Evolutionary conservation across 176 grass and related monocot species (phyloP), one percentile per base, ranked within the genome.

Genomic region (Oryza punctata): DNA sequence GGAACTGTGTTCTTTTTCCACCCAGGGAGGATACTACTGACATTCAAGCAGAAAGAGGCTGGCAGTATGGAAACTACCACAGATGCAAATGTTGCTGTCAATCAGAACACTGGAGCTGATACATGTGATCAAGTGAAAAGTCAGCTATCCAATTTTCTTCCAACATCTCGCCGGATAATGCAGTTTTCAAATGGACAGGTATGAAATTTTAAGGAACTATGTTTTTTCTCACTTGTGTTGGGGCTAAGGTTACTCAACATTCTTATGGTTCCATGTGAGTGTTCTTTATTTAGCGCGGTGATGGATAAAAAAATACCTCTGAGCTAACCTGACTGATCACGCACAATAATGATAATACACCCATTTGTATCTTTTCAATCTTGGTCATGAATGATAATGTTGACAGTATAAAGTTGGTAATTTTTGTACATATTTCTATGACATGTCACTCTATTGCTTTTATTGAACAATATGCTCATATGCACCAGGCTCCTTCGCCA

Each of bases 131-230:
- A 88, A 59, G 18, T 87, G 32, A 97, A 93, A 88, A 91, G 89
- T 73, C 86, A 93, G n/a, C 33, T 94, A 82, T 97, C 94, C 77
- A 78, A 97, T 82, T 97, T 97, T 91, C 91, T 94, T 80, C 94
- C 91, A 70, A 97, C 94, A 49, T 97, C 94, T 87, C 94, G 81
- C 21, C 84, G 94, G 70, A 97, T 97, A 50, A 88, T 97, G 94
- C 94, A 97, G 65, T 97, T 97, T 85, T 97, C 94, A 27, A 97
- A 93, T 84, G 94, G 88, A 70, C 86, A 93, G 91, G 94, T 97
- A 93, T 45, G 70, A 73, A 29, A 49, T 25, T 78, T 78, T 19
- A 57, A 50, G 70, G 14, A 75, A 67, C 29, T 65, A 4, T 10
- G 10, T 67, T 41, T 41, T 41, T 41, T 32, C 54, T 9, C 64